phyloP scores from a whole-genome alignment of 257 asterid species.

The Nicotiana tabacum region DNA sequence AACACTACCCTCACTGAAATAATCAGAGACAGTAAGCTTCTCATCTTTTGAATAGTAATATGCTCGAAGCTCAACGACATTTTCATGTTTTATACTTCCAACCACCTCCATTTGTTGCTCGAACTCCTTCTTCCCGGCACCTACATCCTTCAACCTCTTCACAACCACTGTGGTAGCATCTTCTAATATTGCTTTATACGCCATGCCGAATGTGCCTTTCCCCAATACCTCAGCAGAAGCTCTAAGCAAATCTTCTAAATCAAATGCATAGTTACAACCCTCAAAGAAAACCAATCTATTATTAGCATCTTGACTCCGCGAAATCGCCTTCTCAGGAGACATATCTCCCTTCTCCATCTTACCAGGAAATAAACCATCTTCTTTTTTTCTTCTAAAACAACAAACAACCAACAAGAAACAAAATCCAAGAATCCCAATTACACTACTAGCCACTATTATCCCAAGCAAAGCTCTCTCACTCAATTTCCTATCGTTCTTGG shows the following conservation, averaged over 20 bases:
- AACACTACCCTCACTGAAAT: constrained; percentile 68
- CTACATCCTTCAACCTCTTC: constrained; percentile 86
- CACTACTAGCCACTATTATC: constrained; percentile 57
- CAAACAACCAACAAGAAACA: constrained; percentile 63
- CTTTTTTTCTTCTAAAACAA: constrained; percentile 38
- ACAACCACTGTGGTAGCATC: constrained; percentile 84
- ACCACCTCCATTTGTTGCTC: constrained; percentile 82
- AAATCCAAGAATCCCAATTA: constrained; percentile 61
- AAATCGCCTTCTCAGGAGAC: constrained; percentile 75
- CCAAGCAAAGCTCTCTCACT: constrained; percentile 73
- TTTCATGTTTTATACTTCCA: constrained; percentile 80
- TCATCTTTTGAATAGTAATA: constrained; percentile 95
- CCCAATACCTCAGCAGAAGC: constrained; percentile 97
- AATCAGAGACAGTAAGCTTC: constrained; percentile 89
- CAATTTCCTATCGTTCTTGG: constrained; percentile 41
- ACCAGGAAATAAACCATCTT: constrained; percentile 49
- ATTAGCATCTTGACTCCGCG: constrained; percentile 60
- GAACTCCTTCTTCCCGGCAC: constrained; percentile 78
- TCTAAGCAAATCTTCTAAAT: constrained; percentile 88
- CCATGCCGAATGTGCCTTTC: constrained; percentile 81
- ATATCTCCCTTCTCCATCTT: constrained; percentile 65
- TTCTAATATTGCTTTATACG: constrained; percentile 82
- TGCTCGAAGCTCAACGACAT: constrained; percentile 77
- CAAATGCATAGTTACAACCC: constrained; percentile 81
- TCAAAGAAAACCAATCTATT: constrained; percentile 81